These are phyloP conservation scores for Neurospora africana DNA, from an alignment of 495 filamentous ascomycete species.

Conservation along the genomic window DNA sequence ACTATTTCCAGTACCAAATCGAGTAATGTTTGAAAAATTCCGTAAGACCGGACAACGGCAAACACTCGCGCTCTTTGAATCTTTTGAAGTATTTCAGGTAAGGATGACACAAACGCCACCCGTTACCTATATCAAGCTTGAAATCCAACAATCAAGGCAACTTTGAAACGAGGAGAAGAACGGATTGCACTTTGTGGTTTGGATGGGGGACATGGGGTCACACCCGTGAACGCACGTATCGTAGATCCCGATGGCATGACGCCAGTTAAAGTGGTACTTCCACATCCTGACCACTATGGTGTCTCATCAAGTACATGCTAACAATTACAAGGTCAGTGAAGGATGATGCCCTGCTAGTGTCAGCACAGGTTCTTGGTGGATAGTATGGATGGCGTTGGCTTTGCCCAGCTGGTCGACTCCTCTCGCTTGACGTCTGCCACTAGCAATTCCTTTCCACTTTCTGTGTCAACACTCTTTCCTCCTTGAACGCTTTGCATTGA, in stretches of 20 bases:
- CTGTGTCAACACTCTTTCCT: neutral
- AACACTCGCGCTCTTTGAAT: neutral
- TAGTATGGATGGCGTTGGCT: neutral
- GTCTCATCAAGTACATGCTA: neutral
- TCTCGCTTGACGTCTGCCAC: no score
- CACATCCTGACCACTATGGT: neutral
- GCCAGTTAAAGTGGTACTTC: constrained; percentile 12
- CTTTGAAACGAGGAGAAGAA: neutral
- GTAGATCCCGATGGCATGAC: neutral
- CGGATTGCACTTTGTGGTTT: neutral
- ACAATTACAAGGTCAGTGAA: constrained; percentile 1
- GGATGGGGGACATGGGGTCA: neutral
- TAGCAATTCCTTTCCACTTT: constrained; percentile 1
- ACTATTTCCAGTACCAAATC: neutral
- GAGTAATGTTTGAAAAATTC: neutral
- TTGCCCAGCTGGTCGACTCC: neutral
- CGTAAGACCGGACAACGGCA: neutral
- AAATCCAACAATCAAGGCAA: neutral
- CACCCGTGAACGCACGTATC: neutral
- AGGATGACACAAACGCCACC: neutral
- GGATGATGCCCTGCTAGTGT: neutral
- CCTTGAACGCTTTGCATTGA: neutral
- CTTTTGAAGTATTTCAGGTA: neutral
- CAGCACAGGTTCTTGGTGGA: neutral
- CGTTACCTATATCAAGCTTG: neutral